Conservation (phyloP, 495 filamentous ascomycete genomes). For the Penicillium canescens region DNA sequence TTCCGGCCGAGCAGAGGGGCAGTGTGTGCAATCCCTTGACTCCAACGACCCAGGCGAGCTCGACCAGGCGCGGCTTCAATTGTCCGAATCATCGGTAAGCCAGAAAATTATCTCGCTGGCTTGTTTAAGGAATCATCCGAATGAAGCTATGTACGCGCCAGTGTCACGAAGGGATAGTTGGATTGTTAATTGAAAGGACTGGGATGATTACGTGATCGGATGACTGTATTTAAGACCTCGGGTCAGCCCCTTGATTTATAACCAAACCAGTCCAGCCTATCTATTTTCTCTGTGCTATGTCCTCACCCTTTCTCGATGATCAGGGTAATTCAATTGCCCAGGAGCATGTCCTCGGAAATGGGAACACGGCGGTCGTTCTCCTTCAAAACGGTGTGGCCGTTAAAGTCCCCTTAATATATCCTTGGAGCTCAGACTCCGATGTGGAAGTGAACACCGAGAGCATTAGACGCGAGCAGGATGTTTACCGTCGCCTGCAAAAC, state of each 20-base stretch:
- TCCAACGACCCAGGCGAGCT: slow-evolving; percentile 12
- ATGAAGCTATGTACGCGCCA: too few relatives aligned
- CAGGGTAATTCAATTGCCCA: slow-evolving; percentile 14
- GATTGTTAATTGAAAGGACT: too few relatives aligned
- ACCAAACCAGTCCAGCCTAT: too few relatives aligned
- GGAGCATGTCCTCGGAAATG: slow-evolving; percentile 18
- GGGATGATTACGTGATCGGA: too few relatives aligned
- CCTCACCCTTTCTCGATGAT: slow-evolving; percentile 11
- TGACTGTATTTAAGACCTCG: too few relatives aligned
- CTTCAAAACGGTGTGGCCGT: slow-evolving; percentile 20
- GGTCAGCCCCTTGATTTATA: too few relatives aligned
- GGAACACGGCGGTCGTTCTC: slow-evolving; percentile 21
- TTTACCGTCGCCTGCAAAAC: slow-evolving; percentile 24
- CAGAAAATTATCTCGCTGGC: too few relatives aligned
- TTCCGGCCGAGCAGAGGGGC: slow-evolving; percentile 6
- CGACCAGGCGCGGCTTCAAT: slow-evolving; percentile 6
- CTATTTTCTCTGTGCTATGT: too few relatives aligned
- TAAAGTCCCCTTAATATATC: slow-evolving; percentile 20
- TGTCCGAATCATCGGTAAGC: slow-evolving; percentile 12
- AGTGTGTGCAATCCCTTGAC: slow-evolving; percentile 3
- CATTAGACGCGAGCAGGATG: slow-evolving; percentile 24
- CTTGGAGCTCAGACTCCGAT: slow-evolving; percentile 21
- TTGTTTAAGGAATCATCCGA: too few relatives aligned
- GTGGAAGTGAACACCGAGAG: slow-evolving; percentile 18
- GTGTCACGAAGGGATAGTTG: too few relatives aligned